Evolutionary conservation across 179 eudicot genomes (phyloP).

Genomic region (Spergularia azorica): DNA sequence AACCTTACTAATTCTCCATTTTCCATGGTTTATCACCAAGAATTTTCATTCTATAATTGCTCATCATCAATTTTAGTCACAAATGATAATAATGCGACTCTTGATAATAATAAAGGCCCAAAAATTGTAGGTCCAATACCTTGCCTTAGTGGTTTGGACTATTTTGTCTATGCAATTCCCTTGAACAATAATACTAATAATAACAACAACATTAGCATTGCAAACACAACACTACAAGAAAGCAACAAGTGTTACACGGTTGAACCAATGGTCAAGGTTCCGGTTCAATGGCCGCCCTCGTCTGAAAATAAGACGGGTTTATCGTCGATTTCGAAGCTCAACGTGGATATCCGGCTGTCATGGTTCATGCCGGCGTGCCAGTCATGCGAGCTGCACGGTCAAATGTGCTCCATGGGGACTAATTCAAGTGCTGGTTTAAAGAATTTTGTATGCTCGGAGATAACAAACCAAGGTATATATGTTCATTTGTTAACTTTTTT

Average conservation of each 20-base stretch:
- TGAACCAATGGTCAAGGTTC: constrained; percentile 30
- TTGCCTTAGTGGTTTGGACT: constrained; percentile 42
- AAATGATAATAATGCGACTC: background rate
- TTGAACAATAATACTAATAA: constrained; percentile 18
- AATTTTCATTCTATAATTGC: constrained; percentile 47
- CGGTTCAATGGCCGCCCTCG: constrained; percentile 45
- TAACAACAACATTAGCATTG: background rate
- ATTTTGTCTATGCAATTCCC: constrained; percentile 42
- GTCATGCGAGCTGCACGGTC: constrained; percentile 34
- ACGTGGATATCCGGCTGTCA: constrained; percentile 39
- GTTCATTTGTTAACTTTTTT: no score
- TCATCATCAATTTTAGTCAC: constrained; percentile 32
- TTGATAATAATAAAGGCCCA: constrained; percentile 13
- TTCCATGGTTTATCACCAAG: constrained; percentile 34
- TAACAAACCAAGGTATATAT: constrained; percentile 27
- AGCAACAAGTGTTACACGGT: constrained; percentile 29
- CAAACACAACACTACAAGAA: background rate
- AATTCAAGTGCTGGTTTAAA: constrained; percentile 4
- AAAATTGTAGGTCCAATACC: constrained; percentile 32
- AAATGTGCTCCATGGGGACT: constrained; percentile 34
- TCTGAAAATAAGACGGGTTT: constrained; percentile 13
- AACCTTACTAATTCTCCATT: constrained; percentile 48
- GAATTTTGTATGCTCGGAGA: constrained; percentile 24
- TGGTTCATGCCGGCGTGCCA: constrained; percentile 47
- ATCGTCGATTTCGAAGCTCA: constrained; percentile 31